These are phyloP conservation scores for Arthrobotrys entomopaga DNA, from an alignment of 2,329 filamentous ascomycete genomes.

Conservation along the genomic window DNA sequence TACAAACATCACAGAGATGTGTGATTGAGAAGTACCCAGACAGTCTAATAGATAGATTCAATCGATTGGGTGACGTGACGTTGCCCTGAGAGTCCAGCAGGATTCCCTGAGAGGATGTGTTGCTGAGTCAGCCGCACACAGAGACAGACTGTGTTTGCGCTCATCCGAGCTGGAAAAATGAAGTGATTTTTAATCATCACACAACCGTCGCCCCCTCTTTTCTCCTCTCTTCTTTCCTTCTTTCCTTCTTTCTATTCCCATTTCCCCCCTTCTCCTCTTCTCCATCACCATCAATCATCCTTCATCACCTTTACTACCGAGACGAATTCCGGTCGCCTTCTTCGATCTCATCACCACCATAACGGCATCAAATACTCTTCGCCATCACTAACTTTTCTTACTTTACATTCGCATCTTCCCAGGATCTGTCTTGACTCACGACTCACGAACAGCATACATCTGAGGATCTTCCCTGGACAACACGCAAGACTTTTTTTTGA, in stretches of 20 bases:
- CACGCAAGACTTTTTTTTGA: constrained; percentile 26
- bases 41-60: too few species aligned
- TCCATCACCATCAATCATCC: constrained; percentile 31
- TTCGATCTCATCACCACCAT: too few species aligned
- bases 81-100: too few species aligned
- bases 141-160: neutral
- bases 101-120: neutral
- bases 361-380: too few species aligned
- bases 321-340: too few species aligned
- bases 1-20: too few species aligned
- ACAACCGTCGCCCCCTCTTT: constrained; percentile 48
- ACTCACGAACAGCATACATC: constrained; percentile 3
- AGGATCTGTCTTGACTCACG: neutral
- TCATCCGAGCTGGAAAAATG: constrained; percentile 20
- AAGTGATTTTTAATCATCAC: constrained; percentile 27
- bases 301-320: too few species aligned
- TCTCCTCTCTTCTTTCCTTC: constrained; percentile 27
- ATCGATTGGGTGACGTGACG: too few species aligned
- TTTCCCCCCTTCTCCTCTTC: constrained; percentile 1
- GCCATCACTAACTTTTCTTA: constrained; percentile 1
- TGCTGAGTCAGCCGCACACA: constrained; percentile 49
- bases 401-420: neutral
- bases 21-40: too few species aligned
- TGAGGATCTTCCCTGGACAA: constrained; percentile 22
- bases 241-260: constrained; percentile 25